A percentile compares a stretch with the other conserved stretches of the same genome.
Evolutionary conservation across 805 yeast species (phyloP).

Genomic region (Nakazawaea ishiwadae): DNA sequence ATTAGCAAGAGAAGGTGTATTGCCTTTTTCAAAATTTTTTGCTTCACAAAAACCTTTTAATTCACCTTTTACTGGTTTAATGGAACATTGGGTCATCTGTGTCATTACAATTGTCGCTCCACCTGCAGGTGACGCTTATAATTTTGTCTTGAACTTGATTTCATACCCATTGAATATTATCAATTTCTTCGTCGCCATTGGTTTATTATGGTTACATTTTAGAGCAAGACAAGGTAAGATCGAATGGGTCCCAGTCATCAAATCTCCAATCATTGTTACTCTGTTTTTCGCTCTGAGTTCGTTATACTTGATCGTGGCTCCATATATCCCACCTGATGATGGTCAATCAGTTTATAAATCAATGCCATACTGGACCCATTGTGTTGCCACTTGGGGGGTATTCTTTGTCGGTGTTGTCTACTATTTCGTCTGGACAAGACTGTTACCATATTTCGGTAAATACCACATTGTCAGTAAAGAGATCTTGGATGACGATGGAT

Average conservation of each 20-base stretch:
- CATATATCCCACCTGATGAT: slow-evolving; percentile 67
- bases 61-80: slow-evolving; percentile 68
- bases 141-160: slow-evolving; percentile 72
- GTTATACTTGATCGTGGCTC: slow-evolving; percentile 66
- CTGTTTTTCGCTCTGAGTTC: slow-evolving; percentile 62
- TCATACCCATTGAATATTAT: slow-evolving; percentile 80
- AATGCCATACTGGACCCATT: slow-evolving; percentile 73
- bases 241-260: slow-evolving; percentile 47
- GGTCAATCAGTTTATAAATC: slow-evolving; percentile 65
- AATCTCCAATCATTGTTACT: slow-evolving; percentile 59
- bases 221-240: slow-evolving; percentile 43
- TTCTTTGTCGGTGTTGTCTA: slow-evolving; percentile 61
- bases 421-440: slow-evolving; percentile 59
- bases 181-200: slow-evolving; percentile 60
- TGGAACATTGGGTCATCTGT: slow-evolving; percentile 76
- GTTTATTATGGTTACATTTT: slow-evolving; percentile 54
- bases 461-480: slow-evolving; percentile 50
- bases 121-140: slow-evolving; percentile 86
- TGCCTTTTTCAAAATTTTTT: slow-evolving; percentile 70
- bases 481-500: slow-evolving; percentile 56
- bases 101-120: slow-evolving; percentile 71
- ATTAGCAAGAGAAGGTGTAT: slow-evolving; percentile 74
- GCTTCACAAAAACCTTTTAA: slow-evolving; percentile 69
- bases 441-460: slow-evolving; percentile 51
- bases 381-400: slow-evolving; percentile 79